Percentiles rank a stretch among this genome's conserved stretches.
Evolutionary conservation across 169 alveolate genomes (phyloP).

Genomic region (Babesia ovata): DNA sequence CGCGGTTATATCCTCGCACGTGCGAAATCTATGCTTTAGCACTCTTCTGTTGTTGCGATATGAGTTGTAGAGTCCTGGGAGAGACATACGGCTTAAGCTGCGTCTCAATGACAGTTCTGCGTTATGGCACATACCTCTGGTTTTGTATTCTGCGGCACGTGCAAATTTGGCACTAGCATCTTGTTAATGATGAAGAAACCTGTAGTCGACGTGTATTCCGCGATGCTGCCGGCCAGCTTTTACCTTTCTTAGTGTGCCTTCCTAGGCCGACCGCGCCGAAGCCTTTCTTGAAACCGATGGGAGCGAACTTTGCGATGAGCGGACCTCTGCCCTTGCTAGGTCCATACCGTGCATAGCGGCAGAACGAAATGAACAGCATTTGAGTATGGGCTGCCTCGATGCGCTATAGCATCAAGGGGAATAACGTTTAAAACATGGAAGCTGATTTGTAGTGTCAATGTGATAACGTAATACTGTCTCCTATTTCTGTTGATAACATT

Average conservation of each 20-base stretch:
- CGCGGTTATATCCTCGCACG: no score
- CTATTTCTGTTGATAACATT: no score
- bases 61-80: constrained; percentile 67
- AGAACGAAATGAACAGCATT: constrained; percentile 54
- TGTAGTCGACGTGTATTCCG: constrained; percentile 3
- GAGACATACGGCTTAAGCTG: constrained; percentile 80
- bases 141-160: constrained; percentile 74
- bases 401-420: no score
- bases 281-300: constrained; percentile 86
- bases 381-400: not conserved
- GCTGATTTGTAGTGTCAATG: no score
- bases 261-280: constrained; percentile 88
- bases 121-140: constrained; percentile 56
- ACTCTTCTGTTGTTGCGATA: not conserved
- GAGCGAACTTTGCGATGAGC: constrained; percentile 82
- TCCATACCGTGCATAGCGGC: constrained; percentile 73
- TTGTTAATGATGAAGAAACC: constrained; percentile 83
- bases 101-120: not conserved
- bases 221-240: not conserved
- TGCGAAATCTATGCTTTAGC: not conserved
- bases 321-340: constrained; percentile 88
- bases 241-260: constrained; percentile 85
- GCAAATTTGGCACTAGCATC: constrained; percentile 84
- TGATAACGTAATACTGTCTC: no score
- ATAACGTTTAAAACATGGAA: no score